Base-by-base conservation (phyloP, 805 yeast species). In the Metschnikowia orientalis region DNA sequence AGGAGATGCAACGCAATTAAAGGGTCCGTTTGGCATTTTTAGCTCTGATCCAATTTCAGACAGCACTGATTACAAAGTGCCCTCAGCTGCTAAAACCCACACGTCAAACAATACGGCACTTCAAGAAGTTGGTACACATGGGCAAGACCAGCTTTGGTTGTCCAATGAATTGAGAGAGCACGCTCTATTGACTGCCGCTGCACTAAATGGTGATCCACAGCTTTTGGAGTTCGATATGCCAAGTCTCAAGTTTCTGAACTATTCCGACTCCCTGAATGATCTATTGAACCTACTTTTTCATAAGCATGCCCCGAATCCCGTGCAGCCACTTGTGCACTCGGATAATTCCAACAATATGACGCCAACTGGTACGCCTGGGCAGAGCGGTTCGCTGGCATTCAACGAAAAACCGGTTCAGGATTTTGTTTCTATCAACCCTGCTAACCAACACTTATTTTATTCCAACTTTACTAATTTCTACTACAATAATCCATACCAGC, bases 21-120 rank as follows among this genome's bases (percentile, higher is more conserved):
- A 71, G 26, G 95, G 95, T 1, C 94, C 92, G 9, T 88, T 86
- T 63, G 95, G 94, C 1, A 92, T 85, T 1, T 85, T 87, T 12
- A 35, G 23, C 12, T 39, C 43, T 16, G 27, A 25, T 11, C 32
- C 26, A 7, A 17, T 21, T 16, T n/a, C n/a, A n/a, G n/a, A n/a
- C n/a, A n/a, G n/a, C n/a, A n/a, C n/a, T n/a, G 30, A 6, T 18
- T 13, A 15, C 14, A 23, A 16, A 15, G 21, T n/a, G 4, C 24
- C 18, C 17, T 14, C 26, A 17, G 6, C 14, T 16, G 11, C 18
- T 4, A 23, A 18, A 13, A 11, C 27, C 24, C 16, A 19, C 10
- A 23, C 22, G 8, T 11, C 30, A 4, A 4, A 23, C 23, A 5
- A 32, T 30, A 9, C 35, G 8, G 23, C 8, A 8, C 15, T 23